These are phyloP conservation scores for Pythium plurisporium DNA, from an alignment of 352 stramenopile genomes.

Conservation along the genomic window DNA sequence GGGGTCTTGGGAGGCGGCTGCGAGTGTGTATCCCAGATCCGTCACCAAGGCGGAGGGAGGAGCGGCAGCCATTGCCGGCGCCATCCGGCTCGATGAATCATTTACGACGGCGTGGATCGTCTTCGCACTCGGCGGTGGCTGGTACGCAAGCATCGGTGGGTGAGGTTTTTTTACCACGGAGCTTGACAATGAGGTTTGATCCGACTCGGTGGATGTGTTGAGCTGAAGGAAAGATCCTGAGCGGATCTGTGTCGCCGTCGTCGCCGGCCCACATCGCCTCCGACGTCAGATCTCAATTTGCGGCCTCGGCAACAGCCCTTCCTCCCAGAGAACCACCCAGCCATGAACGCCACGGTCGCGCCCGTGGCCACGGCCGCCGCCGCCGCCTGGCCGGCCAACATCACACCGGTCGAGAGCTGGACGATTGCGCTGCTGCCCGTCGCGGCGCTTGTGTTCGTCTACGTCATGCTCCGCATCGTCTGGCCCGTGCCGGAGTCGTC, in stretches of 20 bases:
- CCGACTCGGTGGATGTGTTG: too few relatives aligned
- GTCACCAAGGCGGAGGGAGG: too few relatives aligned
- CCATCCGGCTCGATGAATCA: slow-evolving; percentile 5
- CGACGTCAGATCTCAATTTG: slow-evolving; percentile 12
- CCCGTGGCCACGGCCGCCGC: neutral
- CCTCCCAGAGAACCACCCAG: neutral
- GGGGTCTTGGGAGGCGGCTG: too few relatives aligned
- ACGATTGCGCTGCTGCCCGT: slow-evolving; percentile 41
- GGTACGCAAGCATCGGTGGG: neutral
- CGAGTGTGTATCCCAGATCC: too few relatives aligned
- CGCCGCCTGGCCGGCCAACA: slow-evolving; percentile 38
- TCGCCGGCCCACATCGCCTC: too few relatives aligned
- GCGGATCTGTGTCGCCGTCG: too few relatives aligned
- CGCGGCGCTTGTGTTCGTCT: slow-evolving; percentile 44
- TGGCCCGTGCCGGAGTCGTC: slow-evolving; percentile 41
- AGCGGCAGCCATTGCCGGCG: too few relatives aligned
- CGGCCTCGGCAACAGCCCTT: neutral
- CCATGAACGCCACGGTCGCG: slow-evolving; percentile 7
- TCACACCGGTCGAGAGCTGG: slow-evolving; percentile 32
- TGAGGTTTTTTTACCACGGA: slow-evolving; percentile 8
- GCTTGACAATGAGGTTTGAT: neutral
- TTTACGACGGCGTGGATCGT: neutral
- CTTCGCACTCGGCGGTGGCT: neutral
- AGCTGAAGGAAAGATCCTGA: too few relatives aligned
- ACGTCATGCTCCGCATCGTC: slow-evolving; percentile 60